A percentile compares a stretch with the other conserved stretches of the same genome.
Evolutionary conservation across 2,329 filamentous ascomycete genomes (phyloP).

Genomic region (Aureobasidium sp.): DNA sequence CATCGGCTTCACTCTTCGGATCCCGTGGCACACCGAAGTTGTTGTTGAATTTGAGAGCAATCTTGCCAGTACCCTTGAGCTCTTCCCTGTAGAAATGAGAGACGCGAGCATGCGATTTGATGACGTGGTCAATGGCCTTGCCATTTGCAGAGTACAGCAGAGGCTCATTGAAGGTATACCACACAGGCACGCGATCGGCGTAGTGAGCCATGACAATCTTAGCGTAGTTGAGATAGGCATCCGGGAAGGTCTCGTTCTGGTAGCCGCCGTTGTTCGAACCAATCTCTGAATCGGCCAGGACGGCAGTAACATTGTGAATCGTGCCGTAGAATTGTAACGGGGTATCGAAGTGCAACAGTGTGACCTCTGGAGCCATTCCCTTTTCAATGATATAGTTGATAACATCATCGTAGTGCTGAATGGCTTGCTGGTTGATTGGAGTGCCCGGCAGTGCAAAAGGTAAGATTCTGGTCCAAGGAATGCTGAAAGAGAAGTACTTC

Average conservation of each 20-base stretch:
- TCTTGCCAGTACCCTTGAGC: constrained; percentile 44
- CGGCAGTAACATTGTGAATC: constrained; percentile 18
- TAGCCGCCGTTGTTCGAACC: constrained; percentile 18
- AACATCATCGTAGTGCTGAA: constrained; percentile 42
- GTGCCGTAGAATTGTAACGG: constrained; percentile 19
- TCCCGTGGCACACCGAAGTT: constrained; percentile 33
- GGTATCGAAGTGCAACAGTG: constrained; percentile 39
- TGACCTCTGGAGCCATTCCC: constrained; percentile 40
- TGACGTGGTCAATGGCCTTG: constrained; percentile 12
- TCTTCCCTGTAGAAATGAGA: constrained; percentile 47
- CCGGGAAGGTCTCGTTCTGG: constrained; percentile 26
- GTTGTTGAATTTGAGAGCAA: constrained; percentile 45
- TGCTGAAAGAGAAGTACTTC: constrained; percentile 34
- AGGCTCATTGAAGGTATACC: constrained; percentile 29
- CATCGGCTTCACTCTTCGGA: constrained; percentile 35
- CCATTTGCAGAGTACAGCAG: constrained; percentile 3
- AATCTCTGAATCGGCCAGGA: constrained; percentile 20
- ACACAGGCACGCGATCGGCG: constrained; percentile 32
- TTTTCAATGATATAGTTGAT: constrained; percentile 38
- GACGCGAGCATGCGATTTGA: constrained; percentile 21
- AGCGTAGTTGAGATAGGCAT: constrained; percentile 33
- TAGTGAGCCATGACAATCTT: constrained; percentile 31
- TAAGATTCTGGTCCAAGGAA: constrained; percentile 42
- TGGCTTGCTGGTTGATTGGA: constrained; percentile 38
- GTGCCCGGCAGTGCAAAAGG: constrained; percentile 38